Percentiles rank a stretch among this genome's conserved stretches.
phyloP scores from a whole-genome alignment of 805 yeast genomes.

The Candida palmyrensis region DNA sequence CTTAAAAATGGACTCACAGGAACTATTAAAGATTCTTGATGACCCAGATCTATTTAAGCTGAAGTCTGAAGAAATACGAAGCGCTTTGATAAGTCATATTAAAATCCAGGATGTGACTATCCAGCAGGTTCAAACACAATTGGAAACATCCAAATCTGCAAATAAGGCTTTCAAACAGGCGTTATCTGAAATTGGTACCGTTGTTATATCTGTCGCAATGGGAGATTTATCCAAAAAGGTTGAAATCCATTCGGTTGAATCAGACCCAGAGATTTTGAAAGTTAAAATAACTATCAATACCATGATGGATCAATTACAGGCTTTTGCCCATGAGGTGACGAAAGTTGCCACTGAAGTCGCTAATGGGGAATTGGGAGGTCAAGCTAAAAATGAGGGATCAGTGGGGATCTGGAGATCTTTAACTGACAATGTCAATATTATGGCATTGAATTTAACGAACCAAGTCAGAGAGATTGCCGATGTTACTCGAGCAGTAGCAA shows the following conservation, averaged over 20 bases:
- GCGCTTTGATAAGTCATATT: conserved; percentile 23
- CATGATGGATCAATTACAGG: conserved; percentile 84
- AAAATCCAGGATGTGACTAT: conserved; percentile 25
- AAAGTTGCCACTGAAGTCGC: conserved; percentile 85
- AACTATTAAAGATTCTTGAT: conserved; percentile 30
- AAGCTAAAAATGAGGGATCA: conserved; percentile 78
- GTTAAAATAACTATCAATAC: conserved; percentile 79
- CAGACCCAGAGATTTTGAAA: conserved; percentile 73
- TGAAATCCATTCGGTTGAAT: conserved; percentile 62
- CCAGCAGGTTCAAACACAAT: conserved; percentile 21
- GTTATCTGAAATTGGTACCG: conserved; percentile 75
- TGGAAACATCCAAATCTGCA: conserved; percentile 41
- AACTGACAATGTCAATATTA: conserved; percentile 79
- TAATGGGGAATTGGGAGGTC: conserved; percentile 86
- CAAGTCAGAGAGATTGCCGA: conserved; percentile 78
- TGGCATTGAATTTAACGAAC: conserved; percentile 78
- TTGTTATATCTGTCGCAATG: conserved; percentile 82
- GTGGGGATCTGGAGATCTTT: conserved; percentile 85
- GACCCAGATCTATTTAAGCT: conserved; percentile 31
- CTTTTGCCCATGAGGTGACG: conserved; percentile 77
- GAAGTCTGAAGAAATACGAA: conserved; percentile 25
- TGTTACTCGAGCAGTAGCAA: conserved; percentile 84
- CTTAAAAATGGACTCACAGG: conserved; percentile 25
- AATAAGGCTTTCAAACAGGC: conserved; percentile 71
- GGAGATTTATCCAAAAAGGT: conserved; percentile 85